phyloP scores from a whole-genome alignment of 2,329 filamentous ascomycete species.

The Fusarium chaquense region DNA sequence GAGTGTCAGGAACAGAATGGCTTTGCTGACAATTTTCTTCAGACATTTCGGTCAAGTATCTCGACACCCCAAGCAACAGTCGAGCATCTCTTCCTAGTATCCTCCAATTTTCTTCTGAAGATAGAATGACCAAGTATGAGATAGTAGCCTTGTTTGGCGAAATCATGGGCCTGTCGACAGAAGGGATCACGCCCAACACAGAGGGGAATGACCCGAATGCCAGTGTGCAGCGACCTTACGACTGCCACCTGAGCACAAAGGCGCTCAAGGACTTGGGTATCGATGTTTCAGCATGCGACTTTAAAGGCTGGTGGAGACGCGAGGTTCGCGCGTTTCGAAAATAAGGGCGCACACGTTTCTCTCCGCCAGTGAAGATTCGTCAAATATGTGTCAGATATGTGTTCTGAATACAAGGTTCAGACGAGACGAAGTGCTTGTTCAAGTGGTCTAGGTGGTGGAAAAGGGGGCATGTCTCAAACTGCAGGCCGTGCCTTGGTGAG shows the following conservation, averaged over 20 bases:
- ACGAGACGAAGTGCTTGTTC: constrained; percentile 11
- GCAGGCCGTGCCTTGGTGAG: neutral
- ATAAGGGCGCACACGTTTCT: constrained; percentile 48
- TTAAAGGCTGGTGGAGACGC: constrained; percentile 83
- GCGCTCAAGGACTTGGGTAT: constrained; percentile 79
- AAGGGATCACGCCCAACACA: constrained; percentile 75
- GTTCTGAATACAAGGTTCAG: constrained; percentile 15
- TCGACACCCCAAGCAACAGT: constrained; percentile 59
- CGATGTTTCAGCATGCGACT: constrained; percentile 78
- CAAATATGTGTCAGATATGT: constrained; percentile 1
- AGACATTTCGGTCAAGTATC: constrained; percentile 80
- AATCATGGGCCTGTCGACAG: constrained; percentile 79
- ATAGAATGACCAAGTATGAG: constrained; percentile 88
- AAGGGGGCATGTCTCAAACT: constrained; percentile 30
- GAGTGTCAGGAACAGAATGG: neutral
- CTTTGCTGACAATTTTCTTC: neutral
- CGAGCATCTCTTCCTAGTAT: constrained; percentile 71
- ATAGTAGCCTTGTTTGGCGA: constrained; percentile 83
- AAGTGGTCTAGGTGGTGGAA: constrained; percentile 18
- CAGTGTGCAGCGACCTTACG: constrained; percentile 82
- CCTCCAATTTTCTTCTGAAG: constrained; percentile 89
- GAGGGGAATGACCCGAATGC: constrained; percentile 79
- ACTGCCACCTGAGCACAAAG: constrained; percentile 86
- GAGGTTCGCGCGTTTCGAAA: constrained; percentile 70
- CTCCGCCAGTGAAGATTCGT: neutral